Conservation (phyloP, 306 rosid genomes). For the Lupinus albus region DNA sequence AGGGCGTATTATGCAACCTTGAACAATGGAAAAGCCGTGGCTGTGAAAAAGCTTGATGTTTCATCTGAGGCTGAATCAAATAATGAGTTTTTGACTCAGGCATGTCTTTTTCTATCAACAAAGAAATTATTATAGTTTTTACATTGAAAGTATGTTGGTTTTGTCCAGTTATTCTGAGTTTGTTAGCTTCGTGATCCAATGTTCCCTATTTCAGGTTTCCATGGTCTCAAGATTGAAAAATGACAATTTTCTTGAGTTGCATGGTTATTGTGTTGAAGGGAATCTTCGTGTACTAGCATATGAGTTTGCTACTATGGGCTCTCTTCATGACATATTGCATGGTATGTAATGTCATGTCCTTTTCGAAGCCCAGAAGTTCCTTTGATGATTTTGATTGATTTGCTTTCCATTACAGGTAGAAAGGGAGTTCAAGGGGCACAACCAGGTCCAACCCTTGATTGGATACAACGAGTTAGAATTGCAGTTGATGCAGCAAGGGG, state of each 20-base stretch:
- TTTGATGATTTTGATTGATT: conserved; percentile 13
- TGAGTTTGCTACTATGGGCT: conserved; percentile 99
- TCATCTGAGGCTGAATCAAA: conserved; percentile 88
- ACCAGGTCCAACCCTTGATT: conserved; percentile 74
- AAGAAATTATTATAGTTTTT: conserved; percentile 23
- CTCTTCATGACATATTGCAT: conserved; percentile 94
- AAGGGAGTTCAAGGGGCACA: conserved; percentile 86
- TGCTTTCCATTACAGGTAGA: conserved; percentile 52
- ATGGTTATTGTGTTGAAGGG: conserved; percentile 95
- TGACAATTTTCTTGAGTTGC: conserved; percentile 92
- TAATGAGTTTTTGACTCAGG: conserved; percentile 92
- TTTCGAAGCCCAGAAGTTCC: conserved; percentile 4
- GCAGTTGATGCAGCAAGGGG: conserved; percentile 75
- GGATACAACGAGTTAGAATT: conserved; percentile 75
- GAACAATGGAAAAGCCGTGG: conserved; percentile 74
- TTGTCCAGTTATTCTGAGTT: conserved; percentile 25
- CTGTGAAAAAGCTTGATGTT: conserved; percentile 97
- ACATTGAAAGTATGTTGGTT: conserved; percentile 8
- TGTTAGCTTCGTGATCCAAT: conserved; percentile 29
- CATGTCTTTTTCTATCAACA: conserved; percentile 41
- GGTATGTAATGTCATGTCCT: conserved; percentile 48
- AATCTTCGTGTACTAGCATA: conserved; percentile 90
- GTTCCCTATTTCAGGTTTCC: conserved; percentile 66
- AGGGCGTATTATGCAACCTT: conserved; percentile 90
- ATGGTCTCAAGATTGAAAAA: conserved; percentile 93